These are phyloP conservation scores for Phytopythium aichiense DNA, from an alignment of 352 stramenopile species.

Conservation along the genomic window DNA sequence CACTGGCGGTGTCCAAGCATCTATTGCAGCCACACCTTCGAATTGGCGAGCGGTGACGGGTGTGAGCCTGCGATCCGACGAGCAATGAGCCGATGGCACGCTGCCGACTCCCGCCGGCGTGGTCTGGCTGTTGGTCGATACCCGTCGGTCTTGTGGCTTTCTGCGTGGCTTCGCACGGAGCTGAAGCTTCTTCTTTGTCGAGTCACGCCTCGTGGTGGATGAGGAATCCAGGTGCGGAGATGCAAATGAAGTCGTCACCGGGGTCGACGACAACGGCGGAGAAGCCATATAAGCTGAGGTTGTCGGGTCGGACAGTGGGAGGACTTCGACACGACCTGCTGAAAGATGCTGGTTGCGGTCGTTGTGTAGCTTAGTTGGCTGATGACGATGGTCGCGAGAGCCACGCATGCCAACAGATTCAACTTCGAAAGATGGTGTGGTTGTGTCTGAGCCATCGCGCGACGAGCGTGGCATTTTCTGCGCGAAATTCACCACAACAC, in stretches of 20 bases:
- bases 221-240: neutral
- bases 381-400: neutral
- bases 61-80: neutral
- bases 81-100: neutral
- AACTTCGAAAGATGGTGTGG: neutral
- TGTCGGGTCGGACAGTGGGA: neutral
- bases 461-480: neutral
- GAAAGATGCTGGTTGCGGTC: neutral
- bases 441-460: neutral
- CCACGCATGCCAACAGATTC: neutral
- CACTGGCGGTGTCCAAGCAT: neutral
- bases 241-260: neutral
- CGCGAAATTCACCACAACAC: neutral
- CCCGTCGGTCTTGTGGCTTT: neutral
- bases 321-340: neutral
- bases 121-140: neutral
- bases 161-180: slow-evolving; percentile 10
- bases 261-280: neutral
- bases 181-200: slow-evolving; percentile 7
- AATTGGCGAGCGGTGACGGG: neutral
- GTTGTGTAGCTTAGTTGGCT: neutral
- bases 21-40: neutral
- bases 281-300: neutral
- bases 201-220: neutral
- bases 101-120: neutral